Percentiles rank a stretch among this genome's conserved stretches.
phyloP scores from a whole-genome alignment of 768 basidiomycete genomes.

The Leccinum incarnatum region DNA sequence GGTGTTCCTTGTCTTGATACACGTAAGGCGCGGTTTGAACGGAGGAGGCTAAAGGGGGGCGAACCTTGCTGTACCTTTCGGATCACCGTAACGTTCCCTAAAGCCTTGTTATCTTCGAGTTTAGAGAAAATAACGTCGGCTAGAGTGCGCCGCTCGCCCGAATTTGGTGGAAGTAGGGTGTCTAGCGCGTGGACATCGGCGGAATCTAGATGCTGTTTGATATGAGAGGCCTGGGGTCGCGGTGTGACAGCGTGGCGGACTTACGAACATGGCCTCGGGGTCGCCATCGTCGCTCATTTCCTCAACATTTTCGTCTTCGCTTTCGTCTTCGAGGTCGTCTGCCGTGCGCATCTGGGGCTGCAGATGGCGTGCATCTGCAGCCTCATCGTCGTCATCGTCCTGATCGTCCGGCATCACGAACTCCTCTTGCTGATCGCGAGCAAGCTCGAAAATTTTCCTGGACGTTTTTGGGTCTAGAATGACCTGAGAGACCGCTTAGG shows the following conservation, averaged over 20 bases:
- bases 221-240: conserved; percentile 5
- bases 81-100: conserved; percentile 51
- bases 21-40: conserved; percentile 5
- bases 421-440: conserved; percentile 91
- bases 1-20: conserved; percentile 46
- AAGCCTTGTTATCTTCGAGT: conserved; percentile 61
- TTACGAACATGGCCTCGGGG: conserved; percentile 61
- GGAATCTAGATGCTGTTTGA: conserved; percentile 79
- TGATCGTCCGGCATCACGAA: conserved; percentile 63
- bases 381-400: conserved; percentile 39
- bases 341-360: conserved; percentile 27
- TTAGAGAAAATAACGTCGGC: conserved; percentile 98
- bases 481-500: conserved; percentile 39
- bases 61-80: conserved; percentile 61
- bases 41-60: background rate
- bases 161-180: conserved; percentile 70
- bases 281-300: conserved; percentile 30
- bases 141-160: conserved; percentile 76
- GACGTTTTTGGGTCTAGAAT: conserved; percentile 82
- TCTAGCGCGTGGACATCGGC: conserved; percentile 87
- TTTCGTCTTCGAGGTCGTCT: conserved; percentile 54
- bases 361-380: conserved; percentile 26
- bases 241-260: conserved; percentile 21
- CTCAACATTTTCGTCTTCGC: conserved; percentile 37
- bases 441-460: conserved; percentile 85